Percentiles rank a stretch among this genome's conserved stretches.
phyloP scores from a whole-genome alignment of 1,284 basidiomycete species.

The Rugosomyces carneus region DNA sequence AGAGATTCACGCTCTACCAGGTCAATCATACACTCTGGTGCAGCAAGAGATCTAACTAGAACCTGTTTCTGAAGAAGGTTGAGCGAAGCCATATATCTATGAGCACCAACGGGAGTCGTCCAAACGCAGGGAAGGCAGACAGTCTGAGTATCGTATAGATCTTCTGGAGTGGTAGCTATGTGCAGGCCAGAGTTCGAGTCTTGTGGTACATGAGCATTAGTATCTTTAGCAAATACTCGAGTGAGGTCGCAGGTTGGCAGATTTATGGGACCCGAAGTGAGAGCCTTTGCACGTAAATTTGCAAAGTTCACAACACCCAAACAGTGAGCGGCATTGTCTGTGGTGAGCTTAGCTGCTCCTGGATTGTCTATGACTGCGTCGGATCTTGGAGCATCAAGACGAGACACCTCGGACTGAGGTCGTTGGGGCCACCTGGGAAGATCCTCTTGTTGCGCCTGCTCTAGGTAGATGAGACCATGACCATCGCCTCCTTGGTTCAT shows the following conservation, averaged over 20 bases:
- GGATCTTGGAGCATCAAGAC: too few relatives aligned
- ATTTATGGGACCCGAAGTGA: constrained; percentile 15
- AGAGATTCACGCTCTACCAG: constrained; percentile 58
- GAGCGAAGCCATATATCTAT: constrained; percentile 64
- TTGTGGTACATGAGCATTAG: background rate
- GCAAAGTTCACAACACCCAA: constrained; percentile 32
- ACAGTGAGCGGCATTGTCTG: too few relatives aligned
- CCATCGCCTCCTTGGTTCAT: background rate
- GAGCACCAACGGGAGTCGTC: constrained; percentile 31
- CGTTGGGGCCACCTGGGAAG: background rate
- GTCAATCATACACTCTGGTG: constrained; percentile 38
- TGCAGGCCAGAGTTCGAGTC: constrained; percentile 2
- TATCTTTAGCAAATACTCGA: background rate
- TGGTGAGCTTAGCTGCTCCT: too few relatives aligned
- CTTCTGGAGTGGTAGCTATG: constrained; percentile 27
- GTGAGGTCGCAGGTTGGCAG: background rate
- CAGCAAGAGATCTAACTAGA: constrained; percentile 45
- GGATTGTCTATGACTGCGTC: too few relatives aligned
- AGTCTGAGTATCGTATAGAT: constrained; percentile 44
- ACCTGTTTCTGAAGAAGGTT: constrained; percentile 59
- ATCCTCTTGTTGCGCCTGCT: background rate
- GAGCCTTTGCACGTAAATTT: constrained; percentile 30
- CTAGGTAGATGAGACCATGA: background rate
- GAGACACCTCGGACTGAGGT: background rate
- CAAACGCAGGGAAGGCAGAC: constrained; percentile 35